These are phyloP conservation scores for Lipomyces spencermartinsiae DNA, from an alignment of 805 yeast species.

Conservation along the genomic window DNA sequence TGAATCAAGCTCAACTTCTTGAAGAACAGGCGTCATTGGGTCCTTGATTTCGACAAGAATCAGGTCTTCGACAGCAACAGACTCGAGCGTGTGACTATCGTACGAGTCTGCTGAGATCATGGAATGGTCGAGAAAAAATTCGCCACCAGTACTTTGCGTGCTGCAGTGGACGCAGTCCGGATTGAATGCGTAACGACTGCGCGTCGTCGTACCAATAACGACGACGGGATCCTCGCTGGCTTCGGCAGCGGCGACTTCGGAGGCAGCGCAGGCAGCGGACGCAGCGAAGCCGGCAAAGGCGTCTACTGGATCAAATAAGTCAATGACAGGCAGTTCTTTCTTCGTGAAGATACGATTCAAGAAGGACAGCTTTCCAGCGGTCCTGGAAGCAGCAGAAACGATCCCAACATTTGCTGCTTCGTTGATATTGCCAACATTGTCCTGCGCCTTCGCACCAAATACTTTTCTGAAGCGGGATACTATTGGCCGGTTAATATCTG, in stretches of 20 bases:
- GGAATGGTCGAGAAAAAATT: background rate
- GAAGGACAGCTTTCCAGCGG: background rate
- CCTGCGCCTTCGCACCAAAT: background rate
- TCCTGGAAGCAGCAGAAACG: background rate
- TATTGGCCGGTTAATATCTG: background rate
- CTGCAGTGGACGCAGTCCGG: background rate
- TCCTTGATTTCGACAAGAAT: background rate
- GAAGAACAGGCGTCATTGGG: background rate
- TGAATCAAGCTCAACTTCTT: background rate
- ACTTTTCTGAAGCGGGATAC: background rate
- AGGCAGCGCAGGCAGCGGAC: no score
- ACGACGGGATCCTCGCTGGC: background rate
- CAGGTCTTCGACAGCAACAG: background rate
- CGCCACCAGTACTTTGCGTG: background rate
- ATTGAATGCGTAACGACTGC: background rate
- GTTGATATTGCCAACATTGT: background rate
- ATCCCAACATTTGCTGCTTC: background rate
- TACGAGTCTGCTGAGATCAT: background rate
- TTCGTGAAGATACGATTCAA: background rate
- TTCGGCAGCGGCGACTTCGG: background rate
- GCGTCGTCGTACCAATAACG: background rate
- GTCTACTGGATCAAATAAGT: background rate
- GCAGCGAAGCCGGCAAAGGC: background rate
- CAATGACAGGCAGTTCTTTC: background rate
- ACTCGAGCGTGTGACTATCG: background rate